Percentiles rank a stretch among this genome's conserved stretches.
Conservation (phyloP, 176 grass and related monocot species). For the Musa troglodytarum region DNA sequence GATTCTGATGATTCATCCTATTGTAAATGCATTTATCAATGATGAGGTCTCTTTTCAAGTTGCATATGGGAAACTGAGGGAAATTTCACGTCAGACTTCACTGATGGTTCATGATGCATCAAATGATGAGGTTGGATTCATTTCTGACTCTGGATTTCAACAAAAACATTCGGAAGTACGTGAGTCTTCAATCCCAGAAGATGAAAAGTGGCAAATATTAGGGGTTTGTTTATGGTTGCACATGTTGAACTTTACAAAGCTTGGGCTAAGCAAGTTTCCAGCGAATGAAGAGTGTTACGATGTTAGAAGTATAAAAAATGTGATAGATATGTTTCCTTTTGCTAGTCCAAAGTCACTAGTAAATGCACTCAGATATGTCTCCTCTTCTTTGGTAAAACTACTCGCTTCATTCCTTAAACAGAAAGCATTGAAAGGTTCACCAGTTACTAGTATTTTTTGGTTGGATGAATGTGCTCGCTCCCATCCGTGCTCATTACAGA, state of each 20-base stretch:
- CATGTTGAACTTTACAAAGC: conserved; percentile 46
- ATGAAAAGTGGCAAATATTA: conserved; percentile 83
- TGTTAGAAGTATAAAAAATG: conserved; percentile 24
- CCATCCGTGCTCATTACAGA: conserved; percentile 24
- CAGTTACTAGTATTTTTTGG: conserved; percentile 40
- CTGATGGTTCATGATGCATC: conserved; percentile 28
- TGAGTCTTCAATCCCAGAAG: conserved; percentile 25
- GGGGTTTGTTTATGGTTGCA: conserved; percentile 58
- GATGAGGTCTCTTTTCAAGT: conserved; percentile 40
- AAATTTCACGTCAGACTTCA: conserved; percentile 33
- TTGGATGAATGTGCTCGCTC: conserved; percentile 37
- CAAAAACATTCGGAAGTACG: conserved; percentile 21
- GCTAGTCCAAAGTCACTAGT: conserved; percentile 43
- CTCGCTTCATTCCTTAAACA: conserved; percentile 55
- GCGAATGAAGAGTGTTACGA: conserved; percentile 31
- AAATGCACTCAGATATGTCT: conserved; percentile 44
- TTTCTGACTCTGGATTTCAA: conserved; percentile 9
- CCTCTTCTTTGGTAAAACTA: conserved; percentile 61
- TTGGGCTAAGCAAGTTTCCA: conserved; percentile 35
- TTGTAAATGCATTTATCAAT: conserved; percentile 43
- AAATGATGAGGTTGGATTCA: conserved; percentile 17
- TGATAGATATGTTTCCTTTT: conserved; percentile 22
- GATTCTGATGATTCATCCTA: conserved; percentile 51
- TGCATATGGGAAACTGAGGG: conserved; percentile 37
- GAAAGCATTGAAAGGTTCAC: conserved; percentile 35